A percentile compares a stretch with the other conserved stretches of the same genome.
These are phyloP conservation scores for Tillandsia leiboldiana DNA, from an alignment of 176 grass and related monocot genomes.

Conservation along the genomic window DNA sequence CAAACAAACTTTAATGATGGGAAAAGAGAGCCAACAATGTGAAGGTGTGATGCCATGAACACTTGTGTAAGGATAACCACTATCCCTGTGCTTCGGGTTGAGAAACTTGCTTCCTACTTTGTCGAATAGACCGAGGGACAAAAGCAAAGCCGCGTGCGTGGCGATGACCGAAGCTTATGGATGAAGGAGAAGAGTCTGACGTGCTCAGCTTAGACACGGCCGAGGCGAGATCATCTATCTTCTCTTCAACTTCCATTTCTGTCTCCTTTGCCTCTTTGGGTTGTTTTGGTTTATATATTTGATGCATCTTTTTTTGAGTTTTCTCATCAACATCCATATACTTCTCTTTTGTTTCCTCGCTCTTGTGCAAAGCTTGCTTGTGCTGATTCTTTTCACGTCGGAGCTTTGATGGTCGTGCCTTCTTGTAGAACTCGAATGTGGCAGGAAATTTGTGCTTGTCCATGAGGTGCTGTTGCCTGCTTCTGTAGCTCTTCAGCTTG, in stretches of 20 bases:
- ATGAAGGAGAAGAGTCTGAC: constrained; percentile 29
- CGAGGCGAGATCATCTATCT: constrained; percentile 49
- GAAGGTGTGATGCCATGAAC: no score
- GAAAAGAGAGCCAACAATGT: no score
- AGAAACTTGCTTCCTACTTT: constrained; percentile 40
- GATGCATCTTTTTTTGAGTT: constrained; percentile 15
- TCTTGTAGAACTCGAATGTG: constrained; percentile 89
- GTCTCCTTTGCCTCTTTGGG: constrained; percentile 22
- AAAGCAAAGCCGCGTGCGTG: constrained; percentile 54
- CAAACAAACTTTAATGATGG: no score
- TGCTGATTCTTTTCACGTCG: constrained; percentile 61
- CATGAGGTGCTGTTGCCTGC: constrained; percentile 66
- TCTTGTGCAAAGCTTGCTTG: constrained; percentile 26
- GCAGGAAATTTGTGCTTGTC: constrained; percentile 84
- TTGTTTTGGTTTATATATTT: constrained; percentile 34
- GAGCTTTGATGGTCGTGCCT: constrained; percentile 41
- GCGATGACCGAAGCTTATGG: constrained; percentile 52
- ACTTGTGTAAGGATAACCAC: background rate
- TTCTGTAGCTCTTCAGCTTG: constrained; percentile 77
- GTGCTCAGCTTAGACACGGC: constrained; percentile 69
- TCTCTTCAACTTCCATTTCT: constrained; percentile 57
- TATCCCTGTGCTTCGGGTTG: constrained; percentile 26
- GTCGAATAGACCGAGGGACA: constrained; percentile 56
- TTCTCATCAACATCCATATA: constrained; percentile 57
- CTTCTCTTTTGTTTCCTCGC: constrained; percentile 24